Evolutionary conservation across 75 land plant species (phyloP), one percentile per base, ranked within the genome.

Genomic region (Pseudotsuga menziesii): DNA sequence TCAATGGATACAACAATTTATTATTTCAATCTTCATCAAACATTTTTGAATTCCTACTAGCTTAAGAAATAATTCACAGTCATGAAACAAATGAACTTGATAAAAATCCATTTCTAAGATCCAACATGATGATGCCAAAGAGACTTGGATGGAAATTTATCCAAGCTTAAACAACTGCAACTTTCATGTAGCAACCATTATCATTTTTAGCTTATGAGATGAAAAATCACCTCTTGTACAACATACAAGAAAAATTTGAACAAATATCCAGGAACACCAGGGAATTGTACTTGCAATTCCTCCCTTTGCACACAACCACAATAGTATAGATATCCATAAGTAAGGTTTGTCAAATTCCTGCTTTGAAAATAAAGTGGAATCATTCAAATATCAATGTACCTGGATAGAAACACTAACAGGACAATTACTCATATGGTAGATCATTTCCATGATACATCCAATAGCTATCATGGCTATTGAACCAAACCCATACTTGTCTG

Each of bases 341-440:
- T 54, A 3, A 54, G 19, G 14, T 41, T 48, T 44, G 44, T 29
- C n/a, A 72, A 36, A 72, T 41, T 27, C 7, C 27, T 9, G 75
- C 3, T 44, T 39, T 20, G 15, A 52, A 5, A 32, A 29, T 20
- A 75, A 58, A 32, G 57, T 27, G 4, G 57, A 52, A n/a, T 75
- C 25, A 74, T 76, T 19, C 2, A n/a, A 32, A 16, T 17, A 5
- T 39, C 70, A 66, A 20, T 19, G 35, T 75, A 94, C 99, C 89
- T 96, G 99, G 80, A 94, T 96, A n/a, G 99, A 97, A 82, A 96
- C 94, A 62, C 99, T 97, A 85, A 96, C 99, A 61, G 97, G 99
- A 63, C 99, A 96, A 72, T 94, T 96, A 78, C 94, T 96, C 4
- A 94, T 96, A 86, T 96, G 97, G 84, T 97, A 96, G 58, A 94